Evolutionary conservation across 306 rosid species (phyloP).

Genomic region (Cucurbita argyrosperma): DNA sequence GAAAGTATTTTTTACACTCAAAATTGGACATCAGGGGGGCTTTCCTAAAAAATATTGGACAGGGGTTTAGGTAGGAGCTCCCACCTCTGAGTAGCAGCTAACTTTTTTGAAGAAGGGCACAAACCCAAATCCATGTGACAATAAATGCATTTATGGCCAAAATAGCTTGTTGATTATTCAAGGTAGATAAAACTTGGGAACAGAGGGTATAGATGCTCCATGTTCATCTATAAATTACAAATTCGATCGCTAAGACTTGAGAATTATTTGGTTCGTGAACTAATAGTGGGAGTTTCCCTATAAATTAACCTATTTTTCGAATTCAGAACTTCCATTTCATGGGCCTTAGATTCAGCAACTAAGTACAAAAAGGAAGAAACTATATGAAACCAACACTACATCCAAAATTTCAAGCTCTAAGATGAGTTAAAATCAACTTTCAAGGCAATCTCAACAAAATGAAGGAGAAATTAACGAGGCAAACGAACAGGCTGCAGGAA

Average conservation of each 20-base stretch:
- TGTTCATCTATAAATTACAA: too few species aligned
- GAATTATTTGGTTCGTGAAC: not conserved
- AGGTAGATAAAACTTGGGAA: too few species aligned
- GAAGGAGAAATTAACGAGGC: not conserved
- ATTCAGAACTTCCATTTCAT: not conserved
- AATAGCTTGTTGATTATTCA: too few species aligned
- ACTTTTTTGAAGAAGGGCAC: not conserved
- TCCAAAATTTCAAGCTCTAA: not conserved
- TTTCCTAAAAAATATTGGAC: not conserved
- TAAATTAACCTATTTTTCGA: not conserved
- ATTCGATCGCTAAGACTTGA: not conserved
- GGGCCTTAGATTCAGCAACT: not conserved
- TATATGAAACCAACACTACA: not conserved
- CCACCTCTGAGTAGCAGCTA: not conserved
- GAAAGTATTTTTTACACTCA: not conserved
- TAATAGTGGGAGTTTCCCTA: not conserved
- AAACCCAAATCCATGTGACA: not conserved
- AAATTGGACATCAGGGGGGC: not conserved
- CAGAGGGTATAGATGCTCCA: too few species aligned
- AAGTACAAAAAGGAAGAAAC: not conserved
- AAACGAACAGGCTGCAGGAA: not conserved
- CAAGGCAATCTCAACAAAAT: not conserved
- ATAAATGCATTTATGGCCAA: too few species aligned
- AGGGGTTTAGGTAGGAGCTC: not conserved
- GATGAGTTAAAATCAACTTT: not conserved